Percentiles rank a stretch among this genome's conserved stretches.
Conservation (phyloP, 352 stramenopile genomes). For the Aphanomyces cochlioides region DNA sequence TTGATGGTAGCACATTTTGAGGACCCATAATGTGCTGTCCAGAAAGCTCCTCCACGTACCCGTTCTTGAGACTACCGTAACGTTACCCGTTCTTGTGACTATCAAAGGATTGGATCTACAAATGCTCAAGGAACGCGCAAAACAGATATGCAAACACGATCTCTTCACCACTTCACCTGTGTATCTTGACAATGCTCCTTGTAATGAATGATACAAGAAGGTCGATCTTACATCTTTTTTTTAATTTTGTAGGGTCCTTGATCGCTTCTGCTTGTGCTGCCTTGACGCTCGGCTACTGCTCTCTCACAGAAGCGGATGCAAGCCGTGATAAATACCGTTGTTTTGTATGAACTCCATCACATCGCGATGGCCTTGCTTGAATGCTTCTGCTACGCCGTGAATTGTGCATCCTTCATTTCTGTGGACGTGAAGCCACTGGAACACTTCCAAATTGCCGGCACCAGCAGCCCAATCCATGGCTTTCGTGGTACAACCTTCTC, state of each 20-base stretch:
- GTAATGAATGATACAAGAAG: too few relatives aligned
- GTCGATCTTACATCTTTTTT: background rate
- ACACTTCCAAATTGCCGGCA: constrained; percentile 28
- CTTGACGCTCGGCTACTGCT: background rate
- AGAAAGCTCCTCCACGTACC: too few relatives aligned
- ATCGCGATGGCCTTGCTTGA: constrained; percentile 22
- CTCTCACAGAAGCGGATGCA: constrained; percentile 25
- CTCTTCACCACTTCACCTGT: too few relatives aligned
- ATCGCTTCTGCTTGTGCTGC: background rate
- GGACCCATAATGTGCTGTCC: too few relatives aligned
- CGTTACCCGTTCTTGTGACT: too few relatives aligned
- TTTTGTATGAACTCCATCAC: constrained; percentile 31
- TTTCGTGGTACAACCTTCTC: constrained; percentile 30
- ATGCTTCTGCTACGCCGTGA: constrained; percentile 28
- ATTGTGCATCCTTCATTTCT: constrained; percentile 31
- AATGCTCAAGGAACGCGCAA: too few relatives aligned
- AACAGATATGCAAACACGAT: too few relatives aligned
- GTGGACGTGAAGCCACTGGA: constrained; percentile 29
- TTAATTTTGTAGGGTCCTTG: background rate
- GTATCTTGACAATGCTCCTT: too few relatives aligned
- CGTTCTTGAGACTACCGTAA: too few relatives aligned
- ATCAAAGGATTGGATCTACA: too few relatives aligned
- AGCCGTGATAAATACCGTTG: constrained; percentile 32
- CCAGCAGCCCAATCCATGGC: constrained; percentile 32
- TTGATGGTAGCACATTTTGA: too few relatives aligned